phyloP scores from a whole-genome alignment of 345 rosid genomes.

The Orychophragmus violaceus region DNA sequence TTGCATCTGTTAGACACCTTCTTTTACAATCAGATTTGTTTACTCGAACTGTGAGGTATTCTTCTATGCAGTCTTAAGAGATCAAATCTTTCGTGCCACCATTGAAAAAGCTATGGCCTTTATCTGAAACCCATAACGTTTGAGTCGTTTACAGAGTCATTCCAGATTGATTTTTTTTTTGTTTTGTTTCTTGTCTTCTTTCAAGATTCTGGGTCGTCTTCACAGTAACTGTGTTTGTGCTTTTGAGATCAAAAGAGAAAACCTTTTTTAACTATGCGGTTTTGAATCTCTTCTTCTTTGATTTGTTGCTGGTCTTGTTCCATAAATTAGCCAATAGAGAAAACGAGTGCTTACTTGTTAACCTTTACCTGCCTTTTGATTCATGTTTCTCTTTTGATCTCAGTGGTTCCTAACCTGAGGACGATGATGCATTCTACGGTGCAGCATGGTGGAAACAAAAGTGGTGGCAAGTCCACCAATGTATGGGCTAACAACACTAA shows the following conservation, averaged over 20 bases:
- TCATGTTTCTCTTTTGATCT: background rate
- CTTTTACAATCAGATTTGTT: background rate
- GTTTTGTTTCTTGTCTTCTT: background rate
- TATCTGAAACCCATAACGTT: background rate
- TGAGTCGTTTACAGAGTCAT: background rate
- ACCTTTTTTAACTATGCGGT: background rate
- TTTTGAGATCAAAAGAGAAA: background rate
- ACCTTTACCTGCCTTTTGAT: background rate
- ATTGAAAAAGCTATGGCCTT: conserved; percentile 3
- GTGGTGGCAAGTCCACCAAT: conserved; percentile 8
- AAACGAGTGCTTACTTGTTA: background rate
- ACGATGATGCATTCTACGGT: conserved; percentile 6
- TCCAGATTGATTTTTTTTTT: background rate
- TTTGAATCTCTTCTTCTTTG: background rate
- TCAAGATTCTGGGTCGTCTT: background rate
- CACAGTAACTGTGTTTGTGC: background rate
- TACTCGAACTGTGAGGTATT: background rate
- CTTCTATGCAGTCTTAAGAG: background rate
- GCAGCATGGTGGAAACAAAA: conserved; percentile 23
- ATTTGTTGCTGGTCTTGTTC: background rate
- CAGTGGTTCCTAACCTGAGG: conserved; percentile 4
- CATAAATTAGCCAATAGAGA: background rate
- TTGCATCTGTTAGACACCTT: background rate
- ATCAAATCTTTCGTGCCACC: conserved; percentile 6
- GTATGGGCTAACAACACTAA: conserved; percentile 14